Conservation (phyloP, 169 alveolate genomes). For the Sarcocystis neurona region DNA sequence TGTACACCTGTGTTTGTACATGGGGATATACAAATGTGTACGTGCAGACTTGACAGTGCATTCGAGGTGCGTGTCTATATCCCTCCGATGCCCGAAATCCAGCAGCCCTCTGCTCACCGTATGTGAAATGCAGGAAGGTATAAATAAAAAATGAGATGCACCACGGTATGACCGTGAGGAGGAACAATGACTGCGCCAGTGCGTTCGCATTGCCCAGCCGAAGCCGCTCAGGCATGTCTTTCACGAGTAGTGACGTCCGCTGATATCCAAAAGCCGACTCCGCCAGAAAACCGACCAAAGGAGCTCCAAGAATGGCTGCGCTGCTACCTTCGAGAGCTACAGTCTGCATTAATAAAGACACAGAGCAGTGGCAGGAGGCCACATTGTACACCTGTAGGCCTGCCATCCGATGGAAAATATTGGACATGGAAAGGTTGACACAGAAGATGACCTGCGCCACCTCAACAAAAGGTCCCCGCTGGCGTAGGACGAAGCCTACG, state of each 20-base stretch:
- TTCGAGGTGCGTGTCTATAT: no score
- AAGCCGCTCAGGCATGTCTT: constrained; percentile 78
- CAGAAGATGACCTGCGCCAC: no score
- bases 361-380: background rate
- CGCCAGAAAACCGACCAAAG: constrained; percentile 85
- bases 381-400: background rate
- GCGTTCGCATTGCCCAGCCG: constrained; percentile 83
- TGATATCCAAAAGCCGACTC: constrained; percentile 85
- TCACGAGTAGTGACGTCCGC: constrained; percentile 74
- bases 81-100: background rate
- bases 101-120: constrained; percentile 46
- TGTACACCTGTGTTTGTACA: no score
- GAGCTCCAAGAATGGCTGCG: constrained; percentile 86
- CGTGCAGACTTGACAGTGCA: no score
- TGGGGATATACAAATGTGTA: no score
- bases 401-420: no score
- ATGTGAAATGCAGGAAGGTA: constrained; percentile 80
- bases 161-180: constrained; percentile 83
- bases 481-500: no score
- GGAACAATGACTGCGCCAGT: constrained; percentile 80
- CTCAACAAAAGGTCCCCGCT: no score
- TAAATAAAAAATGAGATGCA: constrained; percentile 78
- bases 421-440: no score
- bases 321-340: constrained; percentile 87
- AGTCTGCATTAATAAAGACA: constrained; percentile 67